Conservation (phyloP, 176 grass and related monocot genomes). For the Eragrostis nindensis region DNA sequence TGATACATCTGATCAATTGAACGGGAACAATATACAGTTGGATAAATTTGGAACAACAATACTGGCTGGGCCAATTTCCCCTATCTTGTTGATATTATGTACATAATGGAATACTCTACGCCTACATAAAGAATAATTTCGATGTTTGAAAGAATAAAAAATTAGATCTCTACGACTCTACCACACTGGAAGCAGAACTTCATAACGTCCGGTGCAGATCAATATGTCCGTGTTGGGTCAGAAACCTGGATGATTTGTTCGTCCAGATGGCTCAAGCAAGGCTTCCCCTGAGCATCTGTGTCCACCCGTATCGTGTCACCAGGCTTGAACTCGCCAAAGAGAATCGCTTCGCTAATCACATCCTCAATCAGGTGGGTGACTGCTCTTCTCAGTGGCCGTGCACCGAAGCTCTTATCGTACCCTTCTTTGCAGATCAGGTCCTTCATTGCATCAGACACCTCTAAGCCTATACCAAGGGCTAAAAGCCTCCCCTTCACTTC, state of each 20-base stretch:
- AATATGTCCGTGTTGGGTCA: conserved; percentile 56
- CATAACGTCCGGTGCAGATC: conserved; percentile 41
- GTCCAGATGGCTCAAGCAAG: conserved; percentile 50
- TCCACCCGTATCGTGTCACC: conserved; percentile 83
- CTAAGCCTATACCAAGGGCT: conserved; percentile 66
- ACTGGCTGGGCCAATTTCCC: conserved; percentile 16
- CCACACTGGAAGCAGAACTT: conserved; percentile 32
- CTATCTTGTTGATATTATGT: conserved; percentile 32
- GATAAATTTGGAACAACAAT: not conserved
- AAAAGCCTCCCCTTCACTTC: conserved; percentile 85
- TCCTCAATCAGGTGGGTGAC: conserved; percentile 85
- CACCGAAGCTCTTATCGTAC: conserved; percentile 84
- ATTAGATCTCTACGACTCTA: conserved; percentile 39
- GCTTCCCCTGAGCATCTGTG: conserved; percentile 58
- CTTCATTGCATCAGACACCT: conserved; percentile 73
- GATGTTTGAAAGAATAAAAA: conserved; percentile 49
- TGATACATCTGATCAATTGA: conserved; percentile 1
- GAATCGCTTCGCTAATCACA: conserved; percentile 82
- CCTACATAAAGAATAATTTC: conserved; percentile 40
- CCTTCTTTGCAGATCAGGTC: conserved; percentile 78
- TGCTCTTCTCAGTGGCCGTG: conserved; percentile 76
- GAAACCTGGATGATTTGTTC: conserved; percentile 60
- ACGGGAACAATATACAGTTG: conserved; percentile 34
- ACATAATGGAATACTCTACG: conserved; percentile 40
- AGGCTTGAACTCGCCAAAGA: conserved; percentile 70